Evolutionary conservation across 2,329 filamentous ascomycete species (phyloP).

Genomic region (Cladosporium velox): DNA sequence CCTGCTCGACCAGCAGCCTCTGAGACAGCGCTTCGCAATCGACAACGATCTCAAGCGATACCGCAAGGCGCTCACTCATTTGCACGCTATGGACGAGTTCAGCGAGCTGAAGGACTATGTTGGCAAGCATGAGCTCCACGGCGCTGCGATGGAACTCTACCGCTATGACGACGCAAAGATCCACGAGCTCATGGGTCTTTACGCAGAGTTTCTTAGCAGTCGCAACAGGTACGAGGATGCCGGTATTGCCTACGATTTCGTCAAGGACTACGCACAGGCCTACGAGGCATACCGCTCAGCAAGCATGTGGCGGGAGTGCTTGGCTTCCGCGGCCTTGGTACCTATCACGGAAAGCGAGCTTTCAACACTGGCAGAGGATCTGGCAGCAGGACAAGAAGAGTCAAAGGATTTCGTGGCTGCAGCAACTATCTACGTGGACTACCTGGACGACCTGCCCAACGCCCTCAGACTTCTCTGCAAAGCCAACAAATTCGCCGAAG

Average conservation of each 20-base stretch:
- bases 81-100: slow-evolving; percentile 73
- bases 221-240: slow-evolving; percentile 81
- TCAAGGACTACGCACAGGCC: slow-evolving; percentile 71
- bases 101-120: slow-evolving; percentile 78
- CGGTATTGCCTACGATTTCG: slow-evolving; percentile 83
- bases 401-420: slow-evolving; percentile 81
- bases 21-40: slow-evolving; percentile 77
- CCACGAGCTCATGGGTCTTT: slow-evolving; percentile 70
- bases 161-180: slow-evolving; percentile 74
- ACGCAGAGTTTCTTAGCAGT: slow-evolving; percentile 74
- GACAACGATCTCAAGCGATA: slow-evolving; percentile 82
- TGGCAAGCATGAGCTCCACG: slow-evolving; percentile 77
- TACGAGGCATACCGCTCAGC: slow-evolving; percentile 82
- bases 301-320: slow-evolving; percentile 87
- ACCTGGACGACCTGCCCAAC: slow-evolving; percentile 70
- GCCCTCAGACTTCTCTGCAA: slow-evolving; percentile 81
- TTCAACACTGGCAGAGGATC: slow-evolving; percentile 65
- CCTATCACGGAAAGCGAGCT: slow-evolving; percentile 64
- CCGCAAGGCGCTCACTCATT: slow-evolving; percentile 73
- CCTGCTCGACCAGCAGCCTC: slow-evolving; percentile 70
- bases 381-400: slow-evolving; percentile 79
- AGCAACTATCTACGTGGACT: slow-evolving; percentile 77
- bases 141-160: slow-evolving; percentile 74
- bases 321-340: slow-evolving; percentile 74
- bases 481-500: slow-evolving; percentile 83